Conservation (phyloP, 352 stramenopile genomes). For the Pythium pyrilobum region DNA sequence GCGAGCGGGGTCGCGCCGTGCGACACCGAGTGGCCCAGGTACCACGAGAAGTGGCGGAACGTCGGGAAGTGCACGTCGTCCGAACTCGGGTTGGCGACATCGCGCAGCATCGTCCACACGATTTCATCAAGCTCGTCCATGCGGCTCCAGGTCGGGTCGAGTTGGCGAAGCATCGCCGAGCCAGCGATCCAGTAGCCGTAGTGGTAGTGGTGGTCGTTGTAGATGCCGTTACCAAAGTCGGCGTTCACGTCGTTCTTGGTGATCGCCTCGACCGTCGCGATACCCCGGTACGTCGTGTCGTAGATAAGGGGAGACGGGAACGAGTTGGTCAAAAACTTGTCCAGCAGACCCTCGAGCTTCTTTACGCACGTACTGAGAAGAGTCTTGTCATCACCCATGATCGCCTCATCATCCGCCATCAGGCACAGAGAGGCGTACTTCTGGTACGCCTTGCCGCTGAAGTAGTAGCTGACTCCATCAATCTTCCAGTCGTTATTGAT, state of each 20-base stretch:
- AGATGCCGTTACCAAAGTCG: constrained; percentile 76
- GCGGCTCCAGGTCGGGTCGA: constrained; percentile 54
- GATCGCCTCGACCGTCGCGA: constrained; percentile 46
- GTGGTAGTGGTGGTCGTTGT: constrained; percentile 85
- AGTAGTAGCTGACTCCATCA: constrained; percentile 58
- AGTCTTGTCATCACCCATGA: constrained; percentile 43
- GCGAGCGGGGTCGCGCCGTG: constrained; percentile 51
- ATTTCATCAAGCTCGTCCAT: constrained; percentile 54
- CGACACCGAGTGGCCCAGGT: constrained; percentile 68
- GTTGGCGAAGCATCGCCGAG: constrained; percentile 53
- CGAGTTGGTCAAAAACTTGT: constrained; percentile 54
- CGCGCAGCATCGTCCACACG: constrained; percentile 59
- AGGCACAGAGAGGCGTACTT: constrained; percentile 78
- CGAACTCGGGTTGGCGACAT: constrained; percentile 60
- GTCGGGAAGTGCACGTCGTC: constrained; percentile 49
- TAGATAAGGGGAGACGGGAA: constrained; percentile 48
- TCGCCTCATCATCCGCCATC: constrained; percentile 44
- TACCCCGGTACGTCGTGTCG: constrained; percentile 57
- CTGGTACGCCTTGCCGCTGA: constrained; percentile 69
- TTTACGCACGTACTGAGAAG: constrained; percentile 41
- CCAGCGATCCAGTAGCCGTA: constrained; percentile 70
- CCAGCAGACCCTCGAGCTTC: constrained; percentile 52
- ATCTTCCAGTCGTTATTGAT: constrained; percentile 51
- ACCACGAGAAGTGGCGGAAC: constrained; percentile 79
- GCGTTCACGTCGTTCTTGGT: constrained; percentile 37